phyloP scores from a whole-genome alignment of 352 stramenopile genomes.

The Plasmopara halstedii region DNA sequence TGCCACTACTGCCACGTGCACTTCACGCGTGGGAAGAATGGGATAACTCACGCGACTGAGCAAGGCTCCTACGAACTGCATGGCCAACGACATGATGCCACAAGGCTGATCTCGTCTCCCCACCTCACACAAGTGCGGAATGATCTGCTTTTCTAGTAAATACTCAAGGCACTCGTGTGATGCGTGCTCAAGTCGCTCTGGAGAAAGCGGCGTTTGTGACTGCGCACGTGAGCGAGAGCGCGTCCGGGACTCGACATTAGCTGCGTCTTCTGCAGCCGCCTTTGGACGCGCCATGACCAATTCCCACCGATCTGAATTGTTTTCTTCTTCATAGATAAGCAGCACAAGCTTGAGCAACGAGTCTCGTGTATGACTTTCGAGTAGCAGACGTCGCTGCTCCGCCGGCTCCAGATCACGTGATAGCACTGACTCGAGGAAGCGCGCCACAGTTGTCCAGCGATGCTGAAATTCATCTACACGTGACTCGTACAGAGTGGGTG shows the following conservation, averaged over 20 bases:
- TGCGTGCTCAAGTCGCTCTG: slow-evolving; percentile 19
- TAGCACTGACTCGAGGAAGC: slow-evolving; percentile 69
- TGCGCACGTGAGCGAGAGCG: slow-evolving; percentile 12
- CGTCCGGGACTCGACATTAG: slow-evolving; percentile 7
- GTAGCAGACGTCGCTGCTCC: slow-evolving; percentile 68
- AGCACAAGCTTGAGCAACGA: slow-evolving; percentile 81
- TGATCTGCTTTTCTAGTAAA: slow-evolving; percentile 75
- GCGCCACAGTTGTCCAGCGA: slow-evolving; percentile 67
- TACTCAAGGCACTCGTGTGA: slow-evolving; percentile 77
- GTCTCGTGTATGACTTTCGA: slow-evolving; percentile 76
- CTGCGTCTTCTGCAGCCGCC: slow-evolving; percentile 12
- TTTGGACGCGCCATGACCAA: slow-evolving; percentile 36
- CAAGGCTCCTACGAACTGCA: slow-evolving; percentile 77
- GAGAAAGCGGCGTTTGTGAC: slow-evolving; percentile 15
- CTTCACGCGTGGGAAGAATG: slow-evolving; percentile 68
- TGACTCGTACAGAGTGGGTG: slow-evolving; percentile 76
- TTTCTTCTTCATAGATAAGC: slow-evolving; percentile 81
- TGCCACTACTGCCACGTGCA: slow-evolving; percentile 72
- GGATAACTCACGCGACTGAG: slow-evolving; percentile 80
- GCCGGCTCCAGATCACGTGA: slow-evolving; percentile 50
- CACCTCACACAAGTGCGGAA: slow-evolving; percentile 70
- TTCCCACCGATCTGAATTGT: slow-evolving; percentile 60
- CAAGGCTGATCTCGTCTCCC: slow-evolving; percentile 58
- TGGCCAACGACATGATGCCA: slow-evolving; percentile 78
- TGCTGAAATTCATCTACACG: slow-evolving; percentile 81